Evolutionary conservation across 441 rosid genomes (phyloP), one percentile per base, ranked within the genome.

Genomic region (Biscutella laevigata): DNA sequence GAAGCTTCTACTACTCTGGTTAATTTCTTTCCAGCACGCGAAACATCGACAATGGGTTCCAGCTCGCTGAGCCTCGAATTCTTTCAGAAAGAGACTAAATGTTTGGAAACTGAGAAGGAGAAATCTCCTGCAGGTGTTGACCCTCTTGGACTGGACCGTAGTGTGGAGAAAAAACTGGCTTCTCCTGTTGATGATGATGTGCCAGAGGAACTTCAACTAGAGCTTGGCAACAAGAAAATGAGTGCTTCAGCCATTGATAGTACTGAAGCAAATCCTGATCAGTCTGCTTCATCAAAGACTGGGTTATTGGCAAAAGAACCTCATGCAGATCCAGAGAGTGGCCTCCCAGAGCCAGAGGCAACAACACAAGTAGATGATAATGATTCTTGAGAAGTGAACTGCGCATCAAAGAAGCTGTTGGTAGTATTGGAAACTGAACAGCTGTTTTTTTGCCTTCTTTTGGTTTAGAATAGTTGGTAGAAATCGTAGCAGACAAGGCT

Each of bases 181-280:
- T 47, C 64, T 47, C 57, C 73, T 12, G 17, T 19, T n/a, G n/a
- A n/a, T 5, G 48, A 38, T 59, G 72, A 69, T 43, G 61, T 46
- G 38, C 69, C 36, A 4, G 69, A 68, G 53, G 74, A 65, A 56
- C 58, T 71, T 25, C 68, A 42, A 46, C 43, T 57, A 29, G 79
- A 73, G 67, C 68, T 58, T 67, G 62, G 65, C 28, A 49, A 45
- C 61, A 68, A 66, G 65, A 72, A 15, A 11, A 22, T 66, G 39
- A 44, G 35, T 13, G 72, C 54, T 36, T 52, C 54, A 13, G 50
- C 48, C 4, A 8, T 42, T 12, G 48, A 64, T n/a, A n/a, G n/a
- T 29, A 43, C 62, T 61, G 63, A 57, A 42, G n/a, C 63, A 43
- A 69, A 47, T 9, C 36, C 68, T 4, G 51, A 39, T 10, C 50